Evolutionary conservation across 768 basidiomycete species (phyloP), one percentile per base, ranked within the genome.

Genomic region (Naganishia friedmannii): DNA sequence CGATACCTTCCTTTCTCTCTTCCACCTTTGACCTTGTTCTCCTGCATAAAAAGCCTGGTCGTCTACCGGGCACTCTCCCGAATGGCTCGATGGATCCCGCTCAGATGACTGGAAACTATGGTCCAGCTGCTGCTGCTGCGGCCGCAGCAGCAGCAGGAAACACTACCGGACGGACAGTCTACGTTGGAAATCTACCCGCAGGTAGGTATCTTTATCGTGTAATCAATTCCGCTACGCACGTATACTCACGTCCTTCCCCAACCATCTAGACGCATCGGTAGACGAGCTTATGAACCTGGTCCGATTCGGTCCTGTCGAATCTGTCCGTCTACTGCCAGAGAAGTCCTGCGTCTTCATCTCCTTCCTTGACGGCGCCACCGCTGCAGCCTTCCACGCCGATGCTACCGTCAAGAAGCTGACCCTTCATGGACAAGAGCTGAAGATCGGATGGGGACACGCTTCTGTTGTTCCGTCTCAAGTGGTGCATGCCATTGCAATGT

Each of bases 361-460:
- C 32, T 99, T 98, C 88, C 86, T 99, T 67, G 94, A 99, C 70
- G 90, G 89, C 26, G 85, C 87, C 32, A 96, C 91, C 6, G 93
- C 96, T 10, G 91, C 92, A 0, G 93, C 93, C 0, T 99, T 99
- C 86, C 92, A 95, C 77, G 94, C 95, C 46, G 96, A 98, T 77
- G 95, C 95, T 0, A 88, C 90, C 37, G 89, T 97, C 80, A 93
- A 96, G 84, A 97, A 96, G 81, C 83, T 98, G 72, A 83, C 90
- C 23, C 85, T 99, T 17, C 95, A 97, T 78, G 91, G 90, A 2
- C 93, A 96, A 80, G 96, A 97, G 81, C 88, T 99, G 76, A 94
- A 94, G 83, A 94, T 99, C 73, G 96, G 96, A 26, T 99, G 95
- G 95, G 96, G 95, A 31, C 96, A 98, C 80, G 90, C 94, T 0